Percentiles rank a stretch among this genome's conserved stretches.
These are phyloP conservation scores for Rhizoclosmatium globosum DNA, from an alignment of 192 early-diverging fungal species.

Conservation along the genomic window DNA sequence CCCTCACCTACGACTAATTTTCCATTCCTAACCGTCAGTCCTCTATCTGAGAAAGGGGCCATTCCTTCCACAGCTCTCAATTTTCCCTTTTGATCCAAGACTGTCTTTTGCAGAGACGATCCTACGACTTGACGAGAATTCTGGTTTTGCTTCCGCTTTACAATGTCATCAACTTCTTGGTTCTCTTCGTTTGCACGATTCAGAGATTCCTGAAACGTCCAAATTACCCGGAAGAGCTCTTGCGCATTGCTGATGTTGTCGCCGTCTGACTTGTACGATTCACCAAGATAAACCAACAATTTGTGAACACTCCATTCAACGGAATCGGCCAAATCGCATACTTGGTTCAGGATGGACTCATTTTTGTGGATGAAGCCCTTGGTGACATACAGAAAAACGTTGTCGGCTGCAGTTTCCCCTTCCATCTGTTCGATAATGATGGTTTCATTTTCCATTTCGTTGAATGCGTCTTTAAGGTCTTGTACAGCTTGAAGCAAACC, in stretches of 20 bases:
- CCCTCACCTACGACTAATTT: neutral
- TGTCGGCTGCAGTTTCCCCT: conserved; percentile 7
- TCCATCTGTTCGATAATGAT: conserved; percentile 21
- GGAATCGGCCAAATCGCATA: conserved; percentile 38
- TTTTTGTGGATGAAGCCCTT: conserved; percentile 32
- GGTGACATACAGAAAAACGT: conserved; percentile 43
- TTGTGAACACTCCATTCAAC: conserved; percentile 46
- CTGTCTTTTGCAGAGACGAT: conserved; percentile 25
- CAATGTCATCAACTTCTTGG: conserved; percentile 20
- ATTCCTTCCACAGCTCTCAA: conserved; percentile 45
- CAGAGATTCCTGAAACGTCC: conserved; percentile 40
- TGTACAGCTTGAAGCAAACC: conserved; percentile 42
- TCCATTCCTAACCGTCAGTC: conserved; percentile 42
- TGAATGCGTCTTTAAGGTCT: conserved; percentile 39
- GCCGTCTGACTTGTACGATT: conserved; percentile 40
- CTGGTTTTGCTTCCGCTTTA: neutral
- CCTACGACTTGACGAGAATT: conserved; percentile 13
- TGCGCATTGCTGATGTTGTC: conserved; percentile 27
- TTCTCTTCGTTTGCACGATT: conserved; percentile 27
- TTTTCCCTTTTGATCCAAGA: conserved; percentile 12
- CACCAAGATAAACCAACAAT: conserved; percentile 52
- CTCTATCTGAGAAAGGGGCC: conserved; percentile 27
- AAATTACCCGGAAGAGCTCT: conserved; percentile 52
- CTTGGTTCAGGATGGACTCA: conserved; percentile 39
- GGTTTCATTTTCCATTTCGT: conserved; percentile 41